These are phyloP conservation scores for Baudoinia panamericana DNA, from an alignment of 495 filamentous ascomycete species.

Conservation along the genomic window DNA sequence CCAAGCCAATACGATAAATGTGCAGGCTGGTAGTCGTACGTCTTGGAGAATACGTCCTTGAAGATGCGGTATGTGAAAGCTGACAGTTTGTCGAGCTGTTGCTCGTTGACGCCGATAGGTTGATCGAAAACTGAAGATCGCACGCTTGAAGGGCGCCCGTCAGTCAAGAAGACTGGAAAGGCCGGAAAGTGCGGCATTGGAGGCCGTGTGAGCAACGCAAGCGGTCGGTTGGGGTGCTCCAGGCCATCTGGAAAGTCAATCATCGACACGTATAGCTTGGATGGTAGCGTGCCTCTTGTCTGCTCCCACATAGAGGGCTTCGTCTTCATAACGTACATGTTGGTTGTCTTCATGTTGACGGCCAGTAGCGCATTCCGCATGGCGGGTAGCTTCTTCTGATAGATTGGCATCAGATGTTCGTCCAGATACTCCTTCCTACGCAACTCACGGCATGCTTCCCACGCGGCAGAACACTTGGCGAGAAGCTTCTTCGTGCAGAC, in stretches of 20 bases:
- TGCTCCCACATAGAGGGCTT: conserved; percentile 72
- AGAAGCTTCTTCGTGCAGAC: conserved; percentile 50
- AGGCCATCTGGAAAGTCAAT: conserved; percentile 49
- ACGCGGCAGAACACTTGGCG: conserved; percentile 87
- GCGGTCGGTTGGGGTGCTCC: conserved; percentile 44
- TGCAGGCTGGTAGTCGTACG: conserved; percentile 47
- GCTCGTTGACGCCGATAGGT: conserved; percentile 32
- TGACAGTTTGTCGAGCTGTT: conserved; percentile 41
- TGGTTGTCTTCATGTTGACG: conserved; percentile 58
- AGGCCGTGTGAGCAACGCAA: conserved; percentile 61
- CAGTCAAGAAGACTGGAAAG: conserved; percentile 59
- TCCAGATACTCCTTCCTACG: conserved; percentile 55
- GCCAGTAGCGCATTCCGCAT: conserved; percentile 91
- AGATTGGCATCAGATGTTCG: conserved; percentile 56
- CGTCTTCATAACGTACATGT: conserved; percentile 58
- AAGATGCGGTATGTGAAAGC: conserved; percentile 64
- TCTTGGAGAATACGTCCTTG: conserved; percentile 80
- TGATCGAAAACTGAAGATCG: conserved; percentile 29
- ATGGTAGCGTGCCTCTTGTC: conserved; percentile 37
- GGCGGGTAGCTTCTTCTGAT: conserved; percentile 57
- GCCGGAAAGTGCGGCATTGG: conserved; percentile 48
- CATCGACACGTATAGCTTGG: conserved; percentile 48
- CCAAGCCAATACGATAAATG: conserved; percentile 78
- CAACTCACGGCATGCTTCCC: conserved; percentile 65
- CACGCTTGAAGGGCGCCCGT: conserved; percentile 46